These are phyloP conservation scores for Xylariales sp. DNA, from an alignment of 2,329 filamentous ascomycete genomes.

Conservation along the genomic window DNA sequence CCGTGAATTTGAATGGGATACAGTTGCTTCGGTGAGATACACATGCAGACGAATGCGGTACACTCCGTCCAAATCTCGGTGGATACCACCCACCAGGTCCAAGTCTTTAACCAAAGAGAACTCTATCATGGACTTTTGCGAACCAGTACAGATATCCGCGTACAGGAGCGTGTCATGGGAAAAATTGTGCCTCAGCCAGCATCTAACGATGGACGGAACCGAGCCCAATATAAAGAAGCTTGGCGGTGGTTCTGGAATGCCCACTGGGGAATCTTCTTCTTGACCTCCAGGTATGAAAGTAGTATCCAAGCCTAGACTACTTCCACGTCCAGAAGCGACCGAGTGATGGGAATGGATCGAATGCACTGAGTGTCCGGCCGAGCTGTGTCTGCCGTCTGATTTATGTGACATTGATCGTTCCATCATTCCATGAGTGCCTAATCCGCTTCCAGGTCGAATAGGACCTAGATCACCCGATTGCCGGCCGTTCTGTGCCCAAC, in stretches of 20 bases:
- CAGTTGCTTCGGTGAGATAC: constrained; percentile 90
- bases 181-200: constrained; percentile 92
- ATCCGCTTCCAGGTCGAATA: constrained; percentile 79
- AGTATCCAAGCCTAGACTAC: constrained; percentile 86
- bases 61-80: constrained; percentile 72
- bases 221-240: constrained; percentile 87
- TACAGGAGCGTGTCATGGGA: constrained; percentile 91
- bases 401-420: constrained; percentile 94
- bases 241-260: constrained; percentile 80
- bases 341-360: constrained; percentile 74
- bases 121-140: constrained; percentile 87
- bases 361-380: constrained; percentile 83
- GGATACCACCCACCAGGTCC: constrained; percentile 74
- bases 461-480: constrained; percentile 86
- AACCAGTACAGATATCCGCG: constrained; percentile 91
- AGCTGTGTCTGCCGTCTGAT: constrained; percentile 94
- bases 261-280: constrained; percentile 75
- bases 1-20: constrained; percentile 79
- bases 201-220: constrained; percentile 93
- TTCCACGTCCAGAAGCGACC: constrained; percentile 81
- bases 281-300: constrained; percentile 72
- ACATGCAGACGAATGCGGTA: constrained; percentile 81
- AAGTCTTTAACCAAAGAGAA: constrained; percentile 79
- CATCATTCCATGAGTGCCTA: constrained; percentile 83
- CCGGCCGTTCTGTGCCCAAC: constrained; percentile 85